Base-by-base conservation (phyloP, 2,329 filamentous ascomycete species). In the Aureobasidium sp. region DNA sequence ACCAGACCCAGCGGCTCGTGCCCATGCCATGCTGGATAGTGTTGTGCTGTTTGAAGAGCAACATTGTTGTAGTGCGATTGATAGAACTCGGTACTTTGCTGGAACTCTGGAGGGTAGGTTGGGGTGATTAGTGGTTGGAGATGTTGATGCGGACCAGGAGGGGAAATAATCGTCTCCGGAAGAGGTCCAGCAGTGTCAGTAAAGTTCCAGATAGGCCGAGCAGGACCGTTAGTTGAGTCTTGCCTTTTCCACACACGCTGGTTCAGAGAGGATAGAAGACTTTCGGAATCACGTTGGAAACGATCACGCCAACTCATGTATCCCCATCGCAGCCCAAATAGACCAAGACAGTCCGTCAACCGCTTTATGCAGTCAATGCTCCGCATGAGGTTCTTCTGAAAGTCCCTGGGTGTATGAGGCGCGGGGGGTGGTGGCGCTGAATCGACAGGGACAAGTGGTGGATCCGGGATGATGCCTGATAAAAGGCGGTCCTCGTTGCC, bases 281-380 rank as follows among this genome's bases (percentile, higher is more conserved):
- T 63, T 1, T 74, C 71, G 0, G 77, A 77, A 61, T 80, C 78
- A 22, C 71, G 73, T 63, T 78, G 76, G 66, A 79, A 80, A 17
- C 77, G 75, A 59, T 80, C 77, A 20, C 75, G 77, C 78, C 78
- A 80, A 66, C 77, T 77, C 62, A 78, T 78, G 65, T 78, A 79
- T 29, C 79, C 79, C 67, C 79, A 81, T 15, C 78, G 72, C 22
- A 77, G 69, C 17, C 79, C 79, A 51, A 80, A 79, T 9, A 71
- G 70, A 22, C 76, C 76, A 1, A 81, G 71, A 41, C 78, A 76
- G 14, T 75, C 72, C 0, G 74, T 77, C 61, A 80, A 78, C 65
- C 79, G 73, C 64, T 78, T 77, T 68, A 81, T 78, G 27, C 78
- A 78, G 36, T 70, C 70, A 42, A 80, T 77, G 47, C 77, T 78